Percentiles rank a stretch among this genome's conserved stretches.
Evolutionary conservation across 495 filamentous ascomycete genomes (phyloP).

Genomic region (Xylaria castorea): DNA sequence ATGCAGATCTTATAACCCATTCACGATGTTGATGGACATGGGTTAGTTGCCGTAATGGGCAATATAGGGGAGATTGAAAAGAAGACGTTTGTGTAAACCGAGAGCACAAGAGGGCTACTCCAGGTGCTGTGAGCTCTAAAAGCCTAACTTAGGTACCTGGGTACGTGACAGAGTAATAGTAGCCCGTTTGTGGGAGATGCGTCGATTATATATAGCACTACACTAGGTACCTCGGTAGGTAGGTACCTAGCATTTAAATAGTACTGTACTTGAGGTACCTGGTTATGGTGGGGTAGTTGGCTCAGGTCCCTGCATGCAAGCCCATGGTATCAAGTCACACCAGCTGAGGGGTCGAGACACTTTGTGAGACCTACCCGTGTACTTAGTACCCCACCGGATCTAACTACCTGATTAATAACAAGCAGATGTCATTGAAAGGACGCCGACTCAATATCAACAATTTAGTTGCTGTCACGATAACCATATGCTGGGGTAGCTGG

Average conservation of each 20-base stretch:
- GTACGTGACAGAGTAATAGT: too few species aligned
- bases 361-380: neutral
- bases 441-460: neutral
- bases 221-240: too few species aligned
- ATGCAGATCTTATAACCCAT: too few species aligned
- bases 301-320: constrained; percentile 18
- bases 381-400: neutral
- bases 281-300: neutral
- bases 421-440: neutral
- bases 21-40: neutral
- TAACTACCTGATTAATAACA: neutral
- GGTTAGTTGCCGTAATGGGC: neutral
- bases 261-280: neutral
- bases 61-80: neutral
- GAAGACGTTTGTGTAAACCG: neutral
- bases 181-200: too few species aligned
- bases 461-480: neutral
- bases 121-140: too few species aligned
- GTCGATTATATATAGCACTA: too few species aligned
- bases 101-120: neutral
- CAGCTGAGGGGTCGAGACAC: constrained; percentile 29
- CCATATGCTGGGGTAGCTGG: neutral
- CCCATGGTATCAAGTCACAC: constrained; percentile 16
- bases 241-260: neutral
- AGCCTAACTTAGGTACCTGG: too few species aligned